A percentile compares a stretch with the other conserved stretches of the same genome.
Conservation (phyloP, 2,329 filamentous ascomycete species). For the Diaporthe australafricana region DNA sequence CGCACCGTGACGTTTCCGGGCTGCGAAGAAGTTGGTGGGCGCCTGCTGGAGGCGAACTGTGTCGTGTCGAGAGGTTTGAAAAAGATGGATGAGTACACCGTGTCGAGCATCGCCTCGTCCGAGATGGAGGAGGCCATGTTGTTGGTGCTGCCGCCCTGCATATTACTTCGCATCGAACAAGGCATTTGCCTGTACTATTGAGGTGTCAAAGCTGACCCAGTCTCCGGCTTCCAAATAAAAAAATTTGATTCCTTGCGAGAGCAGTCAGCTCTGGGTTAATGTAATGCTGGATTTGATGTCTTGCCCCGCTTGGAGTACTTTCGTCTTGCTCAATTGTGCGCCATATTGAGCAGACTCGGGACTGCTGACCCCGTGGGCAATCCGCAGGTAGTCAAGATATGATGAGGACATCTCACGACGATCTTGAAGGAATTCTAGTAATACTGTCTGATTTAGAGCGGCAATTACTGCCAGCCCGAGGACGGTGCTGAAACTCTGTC, state of each 20-base stretch:
- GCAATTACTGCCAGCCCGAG: neutral
- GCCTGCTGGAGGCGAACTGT: constrained; percentile 6
- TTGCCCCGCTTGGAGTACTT: neutral
- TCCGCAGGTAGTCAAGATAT: neutral
- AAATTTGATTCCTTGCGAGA: neutral
- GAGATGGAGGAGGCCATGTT: constrained; percentile 44
- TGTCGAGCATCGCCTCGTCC: constrained; percentile 7
- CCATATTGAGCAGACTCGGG: neutral
- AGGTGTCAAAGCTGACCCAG: neutral
- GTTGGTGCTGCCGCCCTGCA: constrained; percentile 2
- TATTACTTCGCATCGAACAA: neutral
- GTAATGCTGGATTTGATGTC: neutral
- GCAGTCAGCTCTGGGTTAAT: neutral
- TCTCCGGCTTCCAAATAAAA: neutral
- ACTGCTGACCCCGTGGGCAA: neutral
- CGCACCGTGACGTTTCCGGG: neutral
- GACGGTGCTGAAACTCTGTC: neutral
- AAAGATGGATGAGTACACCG: neutral
- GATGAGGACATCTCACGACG: neutral
- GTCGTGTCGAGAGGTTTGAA: constrained; percentile 14
- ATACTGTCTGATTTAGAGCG: neutral
- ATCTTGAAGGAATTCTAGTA: neutral
- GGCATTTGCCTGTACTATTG: neutral
- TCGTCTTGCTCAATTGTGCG: neutral
- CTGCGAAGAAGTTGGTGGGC: constrained; percentile 50